Conservation (phyloP, 306 rosid species). For the Inga leiocalycina region DNA sequence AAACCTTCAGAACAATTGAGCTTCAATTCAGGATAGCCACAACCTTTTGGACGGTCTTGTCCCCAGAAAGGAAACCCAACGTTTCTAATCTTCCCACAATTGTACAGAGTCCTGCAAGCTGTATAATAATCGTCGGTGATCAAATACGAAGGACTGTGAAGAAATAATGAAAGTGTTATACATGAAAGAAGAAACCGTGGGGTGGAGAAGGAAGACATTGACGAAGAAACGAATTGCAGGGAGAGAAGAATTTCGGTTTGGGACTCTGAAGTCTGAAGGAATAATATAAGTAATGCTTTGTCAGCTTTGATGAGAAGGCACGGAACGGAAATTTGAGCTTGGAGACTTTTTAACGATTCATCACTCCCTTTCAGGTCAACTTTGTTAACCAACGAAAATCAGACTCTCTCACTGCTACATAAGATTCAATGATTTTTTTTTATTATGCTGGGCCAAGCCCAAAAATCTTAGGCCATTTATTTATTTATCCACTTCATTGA, state of each 20-base stretch:
- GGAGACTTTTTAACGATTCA: not conserved
- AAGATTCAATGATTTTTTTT: not conserved
- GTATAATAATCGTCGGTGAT: not conserved
- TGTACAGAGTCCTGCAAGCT: not conserved
- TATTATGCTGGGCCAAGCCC: not conserved
- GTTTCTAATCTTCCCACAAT: not conserved
- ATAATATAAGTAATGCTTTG: not conserved
- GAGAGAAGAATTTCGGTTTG: not conserved
- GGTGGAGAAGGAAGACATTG: conserved; percentile 1
- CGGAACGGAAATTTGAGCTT: not conserved
- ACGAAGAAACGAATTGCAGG: not conserved
- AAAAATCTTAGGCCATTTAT: not conserved
- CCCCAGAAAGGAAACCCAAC: conserved; percentile 42
- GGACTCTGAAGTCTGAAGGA: not conserved
- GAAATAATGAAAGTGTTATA: not conserved
- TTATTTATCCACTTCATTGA: too few species aligned
- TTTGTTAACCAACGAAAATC: not conserved
- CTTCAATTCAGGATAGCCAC: conserved; percentile 50
- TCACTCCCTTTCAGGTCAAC: not conserved
- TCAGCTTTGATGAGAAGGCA: not conserved
- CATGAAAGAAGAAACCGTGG: not conserved
- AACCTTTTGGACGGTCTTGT: conserved; percentile 23
- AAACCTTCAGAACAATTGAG: conserved; percentile 32
- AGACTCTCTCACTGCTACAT: not conserved
- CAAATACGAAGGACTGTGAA: not conserved